phyloP scores from a whole-genome alignment of 371 early-diverging fungal genomes.

The Rhizomucor pusillus region DNA sequence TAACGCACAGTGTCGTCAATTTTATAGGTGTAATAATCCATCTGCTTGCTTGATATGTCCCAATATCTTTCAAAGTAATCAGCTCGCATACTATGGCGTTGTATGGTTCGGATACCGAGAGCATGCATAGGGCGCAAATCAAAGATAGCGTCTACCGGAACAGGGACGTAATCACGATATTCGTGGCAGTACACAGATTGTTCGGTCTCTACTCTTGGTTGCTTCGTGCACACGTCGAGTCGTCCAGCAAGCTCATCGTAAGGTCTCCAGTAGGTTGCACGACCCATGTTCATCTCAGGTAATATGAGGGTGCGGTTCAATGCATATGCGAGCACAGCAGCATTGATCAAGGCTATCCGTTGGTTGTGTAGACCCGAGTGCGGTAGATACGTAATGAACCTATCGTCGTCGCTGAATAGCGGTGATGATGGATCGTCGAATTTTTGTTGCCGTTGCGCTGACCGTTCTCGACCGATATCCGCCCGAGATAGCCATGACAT shows the following conservation, averaged over 20 bases:
- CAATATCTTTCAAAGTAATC: conserved; percentile 15
- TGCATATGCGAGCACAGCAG: conserved; percentile 51
- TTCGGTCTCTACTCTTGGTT: neutral
- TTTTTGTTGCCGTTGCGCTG: neutral
- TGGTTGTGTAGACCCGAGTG: conserved; percentile 66
- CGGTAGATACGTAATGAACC: conserved; percentile 53
- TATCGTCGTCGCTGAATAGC: conserved; percentile 13
- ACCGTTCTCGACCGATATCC: neutral
- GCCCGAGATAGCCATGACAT: neutral
- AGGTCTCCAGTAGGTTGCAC: conserved; percentile 32
- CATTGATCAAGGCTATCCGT: conserved; percentile 54
- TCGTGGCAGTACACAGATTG: conserved; percentile 19
- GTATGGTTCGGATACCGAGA: conserved; percentile 15
- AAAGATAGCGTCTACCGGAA: conserved; percentile 34
- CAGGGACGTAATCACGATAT: conserved; percentile 39
- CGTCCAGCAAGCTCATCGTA: conserved; percentile 8
- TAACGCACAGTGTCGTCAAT: conserved; percentile 21
- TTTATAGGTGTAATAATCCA: conserved; percentile 11
- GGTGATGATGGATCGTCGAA: no score
- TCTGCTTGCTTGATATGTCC: neutral
- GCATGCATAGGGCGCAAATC: conserved; percentile 22
- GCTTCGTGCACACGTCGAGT: conserved; percentile 15
- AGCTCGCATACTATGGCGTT: conserved; percentile 20
- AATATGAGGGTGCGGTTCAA: conserved; percentile 56
- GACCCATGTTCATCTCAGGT: conserved; percentile 44